phyloP scores from a whole-genome alignment of 768 basidiomycete genomes.

The Leccinum imitatum region DNA sequence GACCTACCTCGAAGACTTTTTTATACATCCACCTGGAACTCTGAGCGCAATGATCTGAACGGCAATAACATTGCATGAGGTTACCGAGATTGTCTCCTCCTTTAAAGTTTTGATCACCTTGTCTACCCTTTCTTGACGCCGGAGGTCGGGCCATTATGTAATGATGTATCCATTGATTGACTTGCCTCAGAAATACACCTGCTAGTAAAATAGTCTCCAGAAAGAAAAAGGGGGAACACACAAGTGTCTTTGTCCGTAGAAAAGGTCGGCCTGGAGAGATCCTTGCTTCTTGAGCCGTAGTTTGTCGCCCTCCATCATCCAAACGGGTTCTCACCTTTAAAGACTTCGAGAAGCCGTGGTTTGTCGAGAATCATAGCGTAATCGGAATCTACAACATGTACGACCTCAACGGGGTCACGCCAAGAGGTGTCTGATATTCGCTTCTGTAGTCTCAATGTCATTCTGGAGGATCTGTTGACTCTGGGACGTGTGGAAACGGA shows the following conservation, averaged over 20 bases:
- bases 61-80: slow-evolving; percentile 32
- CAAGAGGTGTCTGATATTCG: slow-evolving; percentile 5
- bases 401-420: slow-evolving; percentile 19
- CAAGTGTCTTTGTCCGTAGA: not conserved
- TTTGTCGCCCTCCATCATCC: slow-evolving; percentile 22
- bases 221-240: not conserved
- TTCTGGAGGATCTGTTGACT: slow-evolving; percentile 4
- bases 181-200: not conserved
- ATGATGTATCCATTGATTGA: not conserved
- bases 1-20: slow-evolving; percentile 6
- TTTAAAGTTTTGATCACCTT: slow-evolving; percentile 2
- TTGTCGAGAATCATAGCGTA: slow-evolving; percentile 17
- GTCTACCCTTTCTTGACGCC: slow-evolving; percentile 14
- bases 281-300: slow-evolving; percentile 8
- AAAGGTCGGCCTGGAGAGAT: not conserved
- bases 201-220: not conserved
- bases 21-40: slow-evolving; percentile 41
- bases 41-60: slow-evolving; percentile 36
- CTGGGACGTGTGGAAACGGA: not conserved
- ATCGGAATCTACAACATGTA: slow-evolving; percentile 15
- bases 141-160: slow-evolving; percentile 18
- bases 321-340: slow-evolving; percentile 7
- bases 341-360: slow-evolving; percentile 16
- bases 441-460: not conserved
- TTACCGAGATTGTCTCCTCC: slow-evolving; percentile 27